Evolutionary conservation across 768 basidiomycete species (phyloP).

Genomic region (Saitozyma podzolica): DNA sequence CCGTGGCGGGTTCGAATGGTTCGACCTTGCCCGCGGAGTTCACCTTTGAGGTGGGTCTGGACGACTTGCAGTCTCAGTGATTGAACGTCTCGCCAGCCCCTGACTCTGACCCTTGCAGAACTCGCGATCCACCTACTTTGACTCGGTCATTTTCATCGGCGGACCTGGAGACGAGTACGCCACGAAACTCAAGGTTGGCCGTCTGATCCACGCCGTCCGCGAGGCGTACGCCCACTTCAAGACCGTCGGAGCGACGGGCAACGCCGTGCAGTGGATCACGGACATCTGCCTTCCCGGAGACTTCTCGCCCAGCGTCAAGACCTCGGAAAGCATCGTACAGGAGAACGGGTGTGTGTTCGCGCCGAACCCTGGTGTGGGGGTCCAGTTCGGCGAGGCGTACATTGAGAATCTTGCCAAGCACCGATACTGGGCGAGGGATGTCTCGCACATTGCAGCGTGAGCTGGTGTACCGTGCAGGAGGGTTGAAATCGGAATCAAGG

Average conservation of each 20-base stretch:
- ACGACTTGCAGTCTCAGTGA: conserved; percentile 24
- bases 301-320: conserved; percentile 35
- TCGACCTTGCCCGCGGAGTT: conserved; percentile 59
- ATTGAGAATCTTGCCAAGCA: conserved; percentile 53
- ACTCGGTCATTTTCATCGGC: conserved; percentile 75
- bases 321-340: conserved; percentile 30
- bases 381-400: conserved; percentile 49
- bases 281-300: conserved; percentile 54
- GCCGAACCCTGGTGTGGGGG: conserved; percentile 40
- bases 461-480: background rate
- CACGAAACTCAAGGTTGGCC: conserved; percentile 66
- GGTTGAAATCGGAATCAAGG: background rate
- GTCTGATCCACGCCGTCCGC: conserved; percentile 75
- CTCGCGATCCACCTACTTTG: conserved; percentile 79
- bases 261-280: conserved; percentile 52
- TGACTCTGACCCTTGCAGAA: conserved; percentile 27
- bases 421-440: conserved; percentile 53
- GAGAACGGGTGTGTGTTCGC: conserved; percentile 55
- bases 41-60: conserved; percentile 63
- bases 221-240: conserved; percentile 88
- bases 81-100: background rate
- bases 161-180: conserved; percentile 60
- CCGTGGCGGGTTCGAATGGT: conserved; percentile 56
- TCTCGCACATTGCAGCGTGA: conserved; percentile 49
- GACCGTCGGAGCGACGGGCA: conserved; percentile 72